Evolutionary conservation across 2,329 filamentous ascomycete genomes (phyloP), one percentile per base, ranked within the genome.

Genomic region (Ophiosphaerella korrae): DNA sequence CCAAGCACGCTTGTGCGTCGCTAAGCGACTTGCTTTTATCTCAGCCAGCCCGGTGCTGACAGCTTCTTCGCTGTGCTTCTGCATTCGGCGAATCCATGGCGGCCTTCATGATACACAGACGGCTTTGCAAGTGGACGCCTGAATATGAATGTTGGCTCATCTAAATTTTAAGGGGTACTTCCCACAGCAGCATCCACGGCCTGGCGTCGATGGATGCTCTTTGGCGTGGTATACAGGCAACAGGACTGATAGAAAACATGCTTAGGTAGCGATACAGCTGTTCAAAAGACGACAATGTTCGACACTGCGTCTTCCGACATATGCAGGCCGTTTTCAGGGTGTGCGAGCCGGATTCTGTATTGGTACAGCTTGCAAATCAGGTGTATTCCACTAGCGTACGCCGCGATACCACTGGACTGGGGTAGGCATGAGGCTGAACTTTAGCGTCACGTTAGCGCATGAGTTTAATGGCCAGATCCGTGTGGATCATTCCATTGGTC

Each of bases 1-100:
- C 14, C 24, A 35, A 26, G 40, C 48, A 44, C 46, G 47, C 45
- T 16, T 45, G 39, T 52, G 51, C 50, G 49, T 49, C 14, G 53
- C 55, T 53, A 60, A 55, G 58, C 48, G 38, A 40, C 48, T 45
- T 45, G 45, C 56, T 45, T 34, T 48, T 29, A 52, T 39, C 44
- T 57, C 52, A 56, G 57, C 58, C 50, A 45, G 45, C 44, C 46
- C 36, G 29, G 23, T 18, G 40, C 45, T 45, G 18, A 37, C 31
- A 58, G 50, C 51, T 36, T 48, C 37, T 35, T 42, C 47, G 37
- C 31, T 23, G 48, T 48, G 32, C 18, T 23, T 37, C 32, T 14
- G 26, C 48, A 23, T 46, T 47, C 32, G 37, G 42, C 29, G 45
- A 18, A 12, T 18, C 40, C 14, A 31, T 36, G 32, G 49, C 36